Evolutionary conservation across 305 asterid species (phyloP).

Genomic region (Fraxinus xanthoxyloides): DNA sequence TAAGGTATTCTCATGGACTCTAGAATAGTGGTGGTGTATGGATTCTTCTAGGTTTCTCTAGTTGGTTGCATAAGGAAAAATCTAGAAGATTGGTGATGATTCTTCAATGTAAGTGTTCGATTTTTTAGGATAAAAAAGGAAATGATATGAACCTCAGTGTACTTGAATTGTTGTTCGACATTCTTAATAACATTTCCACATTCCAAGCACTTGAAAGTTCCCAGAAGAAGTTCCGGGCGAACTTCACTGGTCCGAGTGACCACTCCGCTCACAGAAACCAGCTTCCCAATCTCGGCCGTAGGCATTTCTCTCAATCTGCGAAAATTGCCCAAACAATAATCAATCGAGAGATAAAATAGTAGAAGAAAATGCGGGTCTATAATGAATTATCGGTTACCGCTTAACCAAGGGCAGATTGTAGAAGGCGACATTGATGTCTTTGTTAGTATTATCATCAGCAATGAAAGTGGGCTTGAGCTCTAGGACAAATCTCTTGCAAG

Average conservation of each 20-base stretch:
- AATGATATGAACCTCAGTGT: slow-evolving; percentile 66
- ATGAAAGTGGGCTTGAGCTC: slow-evolving; percentile 73
- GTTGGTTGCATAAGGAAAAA: no score
- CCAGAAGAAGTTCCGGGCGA: slow-evolving; percentile 83
- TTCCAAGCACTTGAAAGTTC: slow-evolving; percentile 90
- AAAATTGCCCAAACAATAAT: neutral
- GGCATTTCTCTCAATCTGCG: slow-evolving; percentile 70
- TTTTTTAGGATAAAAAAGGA: neutral
- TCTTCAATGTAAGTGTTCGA: neutral
- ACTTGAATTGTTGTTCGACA: slow-evolving; percentile 91
- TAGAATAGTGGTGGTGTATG: no score
- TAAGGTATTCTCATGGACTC: no score
- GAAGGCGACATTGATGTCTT: slow-evolving; percentile 82
- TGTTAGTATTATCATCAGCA: slow-evolving; percentile 73
- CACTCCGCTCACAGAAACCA: slow-evolving; percentile 89
- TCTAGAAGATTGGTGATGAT: no score
- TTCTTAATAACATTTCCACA: slow-evolving; percentile 68
- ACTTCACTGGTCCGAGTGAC: slow-evolving; percentile 89
- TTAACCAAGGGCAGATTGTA: slow-evolving; percentile 77
- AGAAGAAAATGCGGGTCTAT: neutral
- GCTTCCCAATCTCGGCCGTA: slow-evolving; percentile 78
- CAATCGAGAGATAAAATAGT: neutral
- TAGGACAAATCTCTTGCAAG: slow-evolving; percentile 82
- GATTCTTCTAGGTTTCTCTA: no score
- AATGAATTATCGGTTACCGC: slow-evolving; percentile 31